Base-by-base conservation (phyloP, 805 yeast genomes). In the Trichomonascus vanleenenianus region DNA sequence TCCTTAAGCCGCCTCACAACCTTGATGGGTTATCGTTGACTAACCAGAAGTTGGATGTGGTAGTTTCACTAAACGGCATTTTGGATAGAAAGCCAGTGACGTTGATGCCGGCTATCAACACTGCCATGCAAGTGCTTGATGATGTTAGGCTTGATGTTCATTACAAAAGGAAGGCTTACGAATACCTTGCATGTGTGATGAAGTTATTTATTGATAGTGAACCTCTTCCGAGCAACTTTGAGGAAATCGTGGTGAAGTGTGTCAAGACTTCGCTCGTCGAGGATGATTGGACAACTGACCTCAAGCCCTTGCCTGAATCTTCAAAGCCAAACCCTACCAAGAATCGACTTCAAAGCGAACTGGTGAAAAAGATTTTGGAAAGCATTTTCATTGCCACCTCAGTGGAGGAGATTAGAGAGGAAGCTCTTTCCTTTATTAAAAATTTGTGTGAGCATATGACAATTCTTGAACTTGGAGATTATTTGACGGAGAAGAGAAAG, bases 381-480 rank as follows among this genome's bases (percentile, higher is more conserved):
- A 74, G 85, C 0, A 56, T 89, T 4, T 87, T 87, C 61, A 81
- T 75, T 60, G 74, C 97, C 0, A 78, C 83, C 2, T 83, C 94
- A 0, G 73, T 88, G 36, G 80, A 80, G 0, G 93, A 84, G 43
- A 67, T 85, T 8, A 72, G 73, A 44, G 83, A 77, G 0, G 87
- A 85, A 34, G 94, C 96, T 0, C 62, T 67, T 20, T 58, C 50
- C 4, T 66, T 89, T 44, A 72, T 88, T 25, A 72, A 74, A 41
- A 79, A 85, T 42, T 61, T 91, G 6, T 76, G 91, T 22, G 82
- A 79, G 45, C 97, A 93, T 60, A 80, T 85, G 50, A 80, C 88
- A 8, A 66, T 93, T 47, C 67, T 87, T 7, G 85, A 88, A 52
- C 73, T 89, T 39, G 85, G 88, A 14, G 80, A 81, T 35, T 81